A percentile compares a stretch with the other conserved stretches of the same genome.
phyloP scores from a whole-genome alignment of 352 stramenopile species.

The Elongisporangium undulatum region DNA sequence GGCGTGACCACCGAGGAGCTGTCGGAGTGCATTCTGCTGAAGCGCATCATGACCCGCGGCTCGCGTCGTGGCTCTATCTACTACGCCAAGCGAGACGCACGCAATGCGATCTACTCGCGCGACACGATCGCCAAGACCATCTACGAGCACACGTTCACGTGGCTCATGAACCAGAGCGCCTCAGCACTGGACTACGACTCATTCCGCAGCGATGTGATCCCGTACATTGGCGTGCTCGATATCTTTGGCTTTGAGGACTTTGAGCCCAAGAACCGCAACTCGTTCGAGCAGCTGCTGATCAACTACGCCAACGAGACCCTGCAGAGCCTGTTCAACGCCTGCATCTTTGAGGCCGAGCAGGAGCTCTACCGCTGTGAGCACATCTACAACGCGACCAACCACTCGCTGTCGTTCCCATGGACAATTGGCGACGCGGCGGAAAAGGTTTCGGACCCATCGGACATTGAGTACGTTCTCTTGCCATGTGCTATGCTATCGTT shows the following conservation, averaged over 20 bases:
- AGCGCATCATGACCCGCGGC: conserved; percentile 75
- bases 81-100: conserved; percentile 66
- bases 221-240: conserved; percentile 90
- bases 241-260: conserved; percentile 93
- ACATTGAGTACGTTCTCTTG: conserved; percentile 22
- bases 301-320: conserved; percentile 92
- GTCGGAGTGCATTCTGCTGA: conserved; percentile 68
- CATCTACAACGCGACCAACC: conserved; percentile 81
- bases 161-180: conserved; percentile 84
- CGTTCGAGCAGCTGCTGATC: conserved; percentile 90
- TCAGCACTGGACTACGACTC: conserved; percentile 78
- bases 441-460: conserved; percentile 25
- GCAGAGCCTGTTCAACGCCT: conserved; percentile 88
- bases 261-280: conserved; percentile 86
- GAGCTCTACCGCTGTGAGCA: conserved; percentile 79
- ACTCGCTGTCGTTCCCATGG: conserved; percentile 77
- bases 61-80: conserved; percentile 75
- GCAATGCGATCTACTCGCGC: conserved; percentile 71
- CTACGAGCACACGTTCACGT: conserved; percentile 87
- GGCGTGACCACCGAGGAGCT: conserved; percentile 62
- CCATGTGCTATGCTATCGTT: background rate
- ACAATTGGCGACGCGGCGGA: conserved; percentile 32
- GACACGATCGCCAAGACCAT: conserved; percentile 90
- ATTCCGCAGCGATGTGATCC: conserved; percentile 70
- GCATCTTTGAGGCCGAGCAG: conserved; percentile 85